Percentiles rank a stretch among this genome's conserved stretches.
These are phyloP conservation scores for Aureobasidium sp. DNA, from an alignment of 2,329 filamentous ascomycete species.

Conservation along the genomic window DNA sequence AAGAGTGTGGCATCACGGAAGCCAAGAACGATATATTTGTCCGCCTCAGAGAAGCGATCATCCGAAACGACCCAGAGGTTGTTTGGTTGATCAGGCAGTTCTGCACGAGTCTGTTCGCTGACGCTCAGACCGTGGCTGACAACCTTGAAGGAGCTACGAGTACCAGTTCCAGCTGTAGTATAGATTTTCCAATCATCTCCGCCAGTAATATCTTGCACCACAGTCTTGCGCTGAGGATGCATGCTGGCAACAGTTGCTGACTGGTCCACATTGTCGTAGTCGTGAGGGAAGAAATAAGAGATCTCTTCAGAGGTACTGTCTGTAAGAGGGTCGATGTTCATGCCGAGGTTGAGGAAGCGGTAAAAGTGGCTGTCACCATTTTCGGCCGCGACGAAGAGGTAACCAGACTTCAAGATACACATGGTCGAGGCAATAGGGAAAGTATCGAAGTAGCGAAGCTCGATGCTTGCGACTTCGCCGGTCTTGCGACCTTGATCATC, in stretches of 20 bases:
- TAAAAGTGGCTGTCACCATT: conserved; percentile 92
- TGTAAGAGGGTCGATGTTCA: conserved; percentile 84
- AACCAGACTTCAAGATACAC: conserved; percentile 91
- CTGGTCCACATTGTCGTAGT: conserved; percentile 72
- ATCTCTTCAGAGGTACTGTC: conserved; percentile 70
- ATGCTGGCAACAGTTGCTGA: conserved; percentile 81
- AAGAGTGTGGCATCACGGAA: conserved; percentile 87
- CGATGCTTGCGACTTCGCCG: conserved; percentile 73
- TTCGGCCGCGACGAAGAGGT: conserved; percentile 86
- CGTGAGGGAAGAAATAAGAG: conserved; percentile 76
- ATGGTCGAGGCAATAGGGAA: conserved; percentile 81
- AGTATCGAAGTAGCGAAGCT: conserved; percentile 97
- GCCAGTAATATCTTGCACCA: conserved; percentile 80
- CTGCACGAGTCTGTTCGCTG: conserved; percentile 90
- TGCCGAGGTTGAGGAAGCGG: conserved; percentile 93
- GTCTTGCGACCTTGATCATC: conserved; percentile 71
- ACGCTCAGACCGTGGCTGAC: conserved; percentile 90
- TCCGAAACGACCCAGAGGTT: conserved; percentile 95
- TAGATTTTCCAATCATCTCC: conserved; percentile 98
- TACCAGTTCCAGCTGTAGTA: conserved; percentile 79
- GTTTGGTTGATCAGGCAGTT: conserved; percentile 78
- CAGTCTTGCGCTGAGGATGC: conserved; percentile 86
- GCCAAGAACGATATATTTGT: conserved; percentile 92
- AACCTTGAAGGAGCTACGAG: conserved; percentile 82
- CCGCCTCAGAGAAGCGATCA: conserved; percentile 71